A percentile compares a stretch with the other conserved stretches of the same genome.
phyloP scores from a whole-genome alignment of 495 filamentous ascomycete genomes.

The Penicillium manginii region DNA sequence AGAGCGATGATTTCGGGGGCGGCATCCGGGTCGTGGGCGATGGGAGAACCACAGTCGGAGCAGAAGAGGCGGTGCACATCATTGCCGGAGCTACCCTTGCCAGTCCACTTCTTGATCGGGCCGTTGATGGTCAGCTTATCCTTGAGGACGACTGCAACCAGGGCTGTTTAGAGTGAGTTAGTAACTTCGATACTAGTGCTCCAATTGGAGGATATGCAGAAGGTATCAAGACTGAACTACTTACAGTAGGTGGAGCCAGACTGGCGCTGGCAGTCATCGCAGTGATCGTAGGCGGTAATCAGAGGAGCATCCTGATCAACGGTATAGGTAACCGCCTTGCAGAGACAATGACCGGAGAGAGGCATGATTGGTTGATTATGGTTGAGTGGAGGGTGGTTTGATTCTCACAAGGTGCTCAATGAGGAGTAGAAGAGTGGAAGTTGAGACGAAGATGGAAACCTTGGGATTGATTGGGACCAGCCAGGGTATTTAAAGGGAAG shows the following conservation, averaged over 20 bases:
- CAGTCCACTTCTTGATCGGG: conserved; percentile 63
- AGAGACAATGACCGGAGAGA: conserved; percentile 72
- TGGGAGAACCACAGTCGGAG: conserved; percentile 68
- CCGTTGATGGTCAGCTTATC: conserved; percentile 62
- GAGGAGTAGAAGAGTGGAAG: conserved; percentile 17
- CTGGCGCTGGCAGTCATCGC: conserved; percentile 74
- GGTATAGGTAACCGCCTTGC: conserved; percentile 68
- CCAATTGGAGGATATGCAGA: not conserved
- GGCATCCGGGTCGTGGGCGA: conserved; percentile 69
- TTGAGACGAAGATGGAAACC: conserved; percentile 12
- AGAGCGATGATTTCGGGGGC: conserved; percentile 70
- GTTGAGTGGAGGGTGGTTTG: not conserved
- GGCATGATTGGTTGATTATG: conserved; percentile 50
- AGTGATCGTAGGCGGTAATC: conserved; percentile 68
- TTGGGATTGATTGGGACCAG: conserved; percentile 7
- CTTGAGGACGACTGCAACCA: conserved; percentile 68
- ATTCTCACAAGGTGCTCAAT: not conserved
- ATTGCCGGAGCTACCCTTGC: conserved; percentile 58
- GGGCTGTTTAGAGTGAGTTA: conserved; percentile 43
- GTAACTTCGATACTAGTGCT: not conserved
- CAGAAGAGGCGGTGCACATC: conserved; percentile 70
- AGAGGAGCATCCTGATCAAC: conserved; percentile 57
- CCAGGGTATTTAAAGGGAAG: conserved; percentile 35
- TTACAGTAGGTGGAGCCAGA: conserved; percentile 69
- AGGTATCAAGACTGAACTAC: conserved; percentile 2